Conservation (phyloP, 1,284 basidiomycete genomes). For the Mycena citricolor region DNA sequence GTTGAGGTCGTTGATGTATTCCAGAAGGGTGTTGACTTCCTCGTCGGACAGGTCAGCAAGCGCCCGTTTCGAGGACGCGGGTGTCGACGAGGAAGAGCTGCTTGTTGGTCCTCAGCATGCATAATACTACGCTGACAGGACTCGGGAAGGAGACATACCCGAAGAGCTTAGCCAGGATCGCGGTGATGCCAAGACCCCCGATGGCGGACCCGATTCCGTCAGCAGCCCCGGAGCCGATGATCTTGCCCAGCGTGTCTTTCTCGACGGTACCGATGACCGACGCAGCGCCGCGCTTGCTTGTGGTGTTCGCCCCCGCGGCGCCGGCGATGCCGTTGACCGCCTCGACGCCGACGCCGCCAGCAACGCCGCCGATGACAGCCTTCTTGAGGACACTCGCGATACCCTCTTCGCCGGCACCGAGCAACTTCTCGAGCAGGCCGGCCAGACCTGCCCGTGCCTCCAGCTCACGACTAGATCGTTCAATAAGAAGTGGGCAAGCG, state of each 20-base stretch:
- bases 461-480: too few species aligned
- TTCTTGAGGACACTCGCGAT: slow-evolving; percentile 16
- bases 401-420: slow-evolving; percentile 13
- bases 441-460: too few species aligned
- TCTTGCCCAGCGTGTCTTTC: slow-evolving; percentile 2
- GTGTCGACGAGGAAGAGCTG: neutral
- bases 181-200: slow-evolving; percentile 14
- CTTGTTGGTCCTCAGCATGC: neutral
- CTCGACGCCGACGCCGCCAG: slow-evolving; percentile 11
- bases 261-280: slow-evolving; percentile 1
- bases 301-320: slow-evolving; percentile 5
- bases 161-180: slow-evolving; percentile 17
- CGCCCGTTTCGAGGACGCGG: slow-evolving; percentile 6
- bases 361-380: slow-evolving; percentile 13
- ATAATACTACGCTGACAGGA: too few species aligned
- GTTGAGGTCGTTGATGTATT: slow-evolving; percentile 5
- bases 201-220: slow-evolving; percentile 11
- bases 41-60: slow-evolving; percentile 9
- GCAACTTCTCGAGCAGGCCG: slow-evolving; percentile 2
- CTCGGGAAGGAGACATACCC: slow-evolving; percentile 4
- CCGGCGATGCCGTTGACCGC: slow-evolving; percentile 9
- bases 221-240: slow-evolving; percentile 10
- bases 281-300: slow-evolving; percentile 6
- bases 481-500: too few species aligned
- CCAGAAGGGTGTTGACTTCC: slow-evolving; percentile 12